A percentile compares a stretch with the other conserved stretches of the same genome.
Conservation (phyloP, 2,329 filamentous ascomycete genomes). For the Cytospora piceae region DNA sequence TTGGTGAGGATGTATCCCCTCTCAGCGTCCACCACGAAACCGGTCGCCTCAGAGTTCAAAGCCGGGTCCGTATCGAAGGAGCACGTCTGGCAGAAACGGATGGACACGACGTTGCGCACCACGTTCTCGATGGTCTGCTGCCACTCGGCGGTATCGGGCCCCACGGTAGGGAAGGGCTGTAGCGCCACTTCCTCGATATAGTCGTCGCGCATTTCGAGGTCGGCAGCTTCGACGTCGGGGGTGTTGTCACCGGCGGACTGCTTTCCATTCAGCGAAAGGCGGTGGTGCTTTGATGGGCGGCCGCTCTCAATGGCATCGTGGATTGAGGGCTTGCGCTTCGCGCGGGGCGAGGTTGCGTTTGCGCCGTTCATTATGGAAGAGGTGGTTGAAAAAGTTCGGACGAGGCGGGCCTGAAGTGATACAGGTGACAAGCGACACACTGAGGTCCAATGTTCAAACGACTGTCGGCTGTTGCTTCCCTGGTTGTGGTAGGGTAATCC, state of each 20-base stretch:
- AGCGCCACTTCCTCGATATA: constrained; percentile 26
- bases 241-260: constrained; percentile 34
- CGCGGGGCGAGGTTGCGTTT: constrained; percentile 30
- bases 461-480: not conserved
- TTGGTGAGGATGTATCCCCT: constrained; percentile 88
- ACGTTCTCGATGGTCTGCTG: constrained; percentile 94
- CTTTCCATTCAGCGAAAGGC: constrained; percentile 33
- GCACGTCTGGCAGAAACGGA: constrained; percentile 97
- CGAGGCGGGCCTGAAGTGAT: constrained; percentile 8
- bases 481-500: not conserved
- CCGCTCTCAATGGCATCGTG: constrained; percentile 28
- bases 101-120: constrained; percentile 95
- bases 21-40: constrained; percentile 95
- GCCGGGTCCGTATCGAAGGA: constrained; percentile 98
- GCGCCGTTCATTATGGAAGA: constrained; percentile 34
- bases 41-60: constrained; percentile 91
- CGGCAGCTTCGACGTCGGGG: constrained; percentile 31
- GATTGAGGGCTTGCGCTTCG: constrained; percentile 37
- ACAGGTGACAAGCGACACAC: constrained; percentile 14
- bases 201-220: constrained; percentile 30
- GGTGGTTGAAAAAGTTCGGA: constrained; percentile 17
- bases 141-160: constrained; percentile 78
- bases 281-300: constrained; percentile 35
- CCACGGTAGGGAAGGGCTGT: constrained; percentile 42
- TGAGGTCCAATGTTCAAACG: not conserved